Percentiles rank a stretch among this genome's conserved stretches.
Evolutionary conservation across 2,329 filamentous ascomycete species (phyloP).

Genomic region (Bipolaris zeicola): DNA sequence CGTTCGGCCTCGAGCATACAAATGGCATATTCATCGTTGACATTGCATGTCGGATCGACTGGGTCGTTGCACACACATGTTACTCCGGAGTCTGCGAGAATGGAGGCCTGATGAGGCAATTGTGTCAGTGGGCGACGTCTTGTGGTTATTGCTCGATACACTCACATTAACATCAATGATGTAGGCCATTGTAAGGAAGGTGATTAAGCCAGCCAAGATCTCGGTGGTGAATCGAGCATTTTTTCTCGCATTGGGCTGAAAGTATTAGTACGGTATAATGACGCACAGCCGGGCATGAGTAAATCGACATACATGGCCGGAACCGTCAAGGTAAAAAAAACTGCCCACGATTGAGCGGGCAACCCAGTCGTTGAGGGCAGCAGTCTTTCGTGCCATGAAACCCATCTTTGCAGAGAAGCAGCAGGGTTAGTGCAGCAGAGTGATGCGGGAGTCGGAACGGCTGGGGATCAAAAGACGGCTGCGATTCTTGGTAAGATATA

Average conservation of each 20-base stretch:
- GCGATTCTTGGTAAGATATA: constrained; percentile 9
- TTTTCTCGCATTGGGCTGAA: constrained; percentile 70
- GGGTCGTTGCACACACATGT: constrained; percentile 73
- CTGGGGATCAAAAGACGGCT: neutral
- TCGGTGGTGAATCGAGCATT: constrained; percentile 82
- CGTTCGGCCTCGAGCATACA: constrained; percentile 69
- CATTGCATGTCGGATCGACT: constrained; percentile 57
- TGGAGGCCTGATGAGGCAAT: constrained; percentile 49
- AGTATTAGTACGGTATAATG: constrained; percentile 23
- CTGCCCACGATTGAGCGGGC: constrained; percentile 43
- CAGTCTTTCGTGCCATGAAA: constrained; percentile 27
- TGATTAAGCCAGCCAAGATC: constrained; percentile 80
- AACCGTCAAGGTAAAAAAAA: constrained; percentile 78
- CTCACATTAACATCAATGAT: constrained; percentile 69
- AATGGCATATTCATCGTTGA: constrained; percentile 64
- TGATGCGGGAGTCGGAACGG: neutral
- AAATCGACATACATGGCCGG: constrained; percentile 73
- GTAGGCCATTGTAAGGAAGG: constrained; percentile 57
- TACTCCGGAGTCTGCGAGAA: constrained; percentile 73
- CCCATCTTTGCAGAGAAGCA: constrained; percentile 16
- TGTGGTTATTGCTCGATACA: constrained; percentile 39
- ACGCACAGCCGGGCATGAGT: neutral
- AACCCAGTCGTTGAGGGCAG: constrained; percentile 39
- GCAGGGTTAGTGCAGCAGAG: neutral
- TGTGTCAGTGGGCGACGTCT: neutral